phyloP scores from a whole-genome alignment of 106 monocot genomes.

The Acanthochlamys bracteata region DNA sequence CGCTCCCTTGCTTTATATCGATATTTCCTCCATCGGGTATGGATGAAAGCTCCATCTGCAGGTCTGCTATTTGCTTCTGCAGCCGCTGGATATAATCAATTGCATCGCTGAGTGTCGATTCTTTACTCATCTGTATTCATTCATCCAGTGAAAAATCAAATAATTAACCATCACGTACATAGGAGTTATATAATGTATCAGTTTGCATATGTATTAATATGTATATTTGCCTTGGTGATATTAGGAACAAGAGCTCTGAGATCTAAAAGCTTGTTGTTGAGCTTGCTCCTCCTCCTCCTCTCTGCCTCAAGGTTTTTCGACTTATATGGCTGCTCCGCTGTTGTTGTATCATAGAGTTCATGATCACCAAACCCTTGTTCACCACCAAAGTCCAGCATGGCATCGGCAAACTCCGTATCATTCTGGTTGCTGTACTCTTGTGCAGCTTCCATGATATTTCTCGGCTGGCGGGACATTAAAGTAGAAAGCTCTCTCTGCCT shows the following conservation, averaged over 20 bases:
- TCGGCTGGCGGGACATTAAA: too few species aligned
- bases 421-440: too few species aligned
- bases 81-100: slow-evolving; percentile 62
- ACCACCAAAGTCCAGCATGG: slow-evolving; percentile 22
- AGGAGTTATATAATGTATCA: neutral
- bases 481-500: too few species aligned
- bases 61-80: slow-evolving; percentile 32
- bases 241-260: slow-evolving; percentile 79
- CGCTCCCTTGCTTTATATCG: slow-evolving; percentile 27
- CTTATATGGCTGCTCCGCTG: slow-evolving; percentile 27
- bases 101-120: slow-evolving; percentile 69
- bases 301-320: slow-evolving; percentile 92
- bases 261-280: slow-evolving; percentile 46
- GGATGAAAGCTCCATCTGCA: slow-evolving; percentile 41
- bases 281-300: slow-evolving; percentile 71
- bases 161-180: neutral
- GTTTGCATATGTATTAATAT: neutral
- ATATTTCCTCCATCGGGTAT: slow-evolving; percentile 4
- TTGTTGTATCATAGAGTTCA: neutral
- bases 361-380: neutral
- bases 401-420: slow-evolving; percentile 32
- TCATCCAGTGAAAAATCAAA: neutral
- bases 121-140: slow-evolving; percentile 82
- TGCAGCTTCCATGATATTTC: too few species aligned
- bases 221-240: slow-evolving; percentile 61